Conservation (phyloP, 495 filamentous ascomycete species). For the Talaromyces trachyspermus region DNA sequence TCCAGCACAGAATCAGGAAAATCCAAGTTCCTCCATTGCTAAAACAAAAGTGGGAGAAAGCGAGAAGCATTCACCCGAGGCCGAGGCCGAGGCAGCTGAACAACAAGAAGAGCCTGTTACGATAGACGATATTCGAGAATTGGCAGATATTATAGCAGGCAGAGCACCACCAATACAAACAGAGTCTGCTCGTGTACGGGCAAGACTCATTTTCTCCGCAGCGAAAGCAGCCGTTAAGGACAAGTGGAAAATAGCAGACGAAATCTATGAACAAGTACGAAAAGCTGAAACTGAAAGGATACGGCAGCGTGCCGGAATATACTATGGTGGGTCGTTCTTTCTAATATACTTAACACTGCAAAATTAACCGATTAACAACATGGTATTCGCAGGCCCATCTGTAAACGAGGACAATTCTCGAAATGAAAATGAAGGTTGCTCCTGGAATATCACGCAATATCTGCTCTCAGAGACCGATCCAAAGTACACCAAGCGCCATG, state of each 20-base stretch:
- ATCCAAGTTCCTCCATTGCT: constrained; percentile 3
- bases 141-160: constrained; percentile 5
- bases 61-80: background rate
- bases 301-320: background rate
- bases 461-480: constrained; percentile 2
- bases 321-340: background rate
- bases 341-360: constrained; percentile 6
- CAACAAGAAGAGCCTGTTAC: constrained; percentile 2
- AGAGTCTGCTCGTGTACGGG: constrained; percentile 4
- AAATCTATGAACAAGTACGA: constrained; percentile 7
- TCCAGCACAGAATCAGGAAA: constrained; percentile 1
- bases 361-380: constrained; percentile 6
- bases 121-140: constrained; percentile 3
- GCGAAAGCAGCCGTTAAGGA: constrained; percentile 1
- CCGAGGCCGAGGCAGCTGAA: background rate
- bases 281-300: constrained; percentile 4
- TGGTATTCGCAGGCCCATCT: constrained; percentile 6
- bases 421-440: constrained; percentile 8
- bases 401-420: constrained; percentile 6
- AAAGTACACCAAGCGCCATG: constrained; percentile 2
- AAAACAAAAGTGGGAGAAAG: constrained; percentile 2
- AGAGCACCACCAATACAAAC: constrained; percentile 5
- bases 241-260: constrained; percentile 3
- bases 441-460: constrained; percentile 2
- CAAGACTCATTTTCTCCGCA: constrained; percentile 3